Conservation (phyloP, 257 asterid species). For the Capsicum baccatum region DNA sequence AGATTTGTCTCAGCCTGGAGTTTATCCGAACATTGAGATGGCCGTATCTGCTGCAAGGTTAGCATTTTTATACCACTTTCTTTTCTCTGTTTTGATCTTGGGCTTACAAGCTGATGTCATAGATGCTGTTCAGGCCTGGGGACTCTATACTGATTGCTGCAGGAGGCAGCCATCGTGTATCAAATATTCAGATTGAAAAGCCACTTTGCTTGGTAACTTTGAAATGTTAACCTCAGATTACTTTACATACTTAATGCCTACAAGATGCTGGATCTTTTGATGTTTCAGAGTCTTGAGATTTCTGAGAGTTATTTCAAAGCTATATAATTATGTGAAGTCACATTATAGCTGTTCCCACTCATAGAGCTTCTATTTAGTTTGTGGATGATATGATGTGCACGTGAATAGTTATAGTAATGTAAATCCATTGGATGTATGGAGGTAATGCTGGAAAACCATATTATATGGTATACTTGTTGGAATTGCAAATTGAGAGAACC, state of each 20-base stretch:
- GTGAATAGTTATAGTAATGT: not conserved
- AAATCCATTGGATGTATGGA: not conserved
- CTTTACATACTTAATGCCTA: not conserved
- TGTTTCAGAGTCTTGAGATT: not conserved
- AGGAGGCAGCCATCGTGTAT: conserved; percentile 83
- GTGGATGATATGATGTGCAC: not conserved
- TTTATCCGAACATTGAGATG: conserved; percentile 78
- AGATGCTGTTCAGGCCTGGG: conserved; percentile 76
- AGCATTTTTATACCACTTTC: conserved; percentile 1
- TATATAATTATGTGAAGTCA: not conserved
- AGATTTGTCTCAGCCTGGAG: conserved; percentile 71
- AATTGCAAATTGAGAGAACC: not conserved
- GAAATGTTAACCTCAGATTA: conserved; percentile 2
- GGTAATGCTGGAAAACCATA: not conserved
- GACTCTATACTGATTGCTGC: conserved; percentile 93
- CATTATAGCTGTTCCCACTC: not conserved
- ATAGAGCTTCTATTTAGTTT: not conserved
- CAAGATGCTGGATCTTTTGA: conserved; percentile 20
- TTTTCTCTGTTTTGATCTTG: not conserved
- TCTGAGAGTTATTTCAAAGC: not conserved
- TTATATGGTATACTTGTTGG: not conserved
- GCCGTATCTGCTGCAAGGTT: conserved; percentile 94
- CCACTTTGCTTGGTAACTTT: conserved; percentile 89
- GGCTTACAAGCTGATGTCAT: conserved; percentile 8
- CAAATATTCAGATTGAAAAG: conserved; percentile 85